Conservation (phyloP, 495 filamentous ascomycete species). For the Tirmania nivea region DNA sequence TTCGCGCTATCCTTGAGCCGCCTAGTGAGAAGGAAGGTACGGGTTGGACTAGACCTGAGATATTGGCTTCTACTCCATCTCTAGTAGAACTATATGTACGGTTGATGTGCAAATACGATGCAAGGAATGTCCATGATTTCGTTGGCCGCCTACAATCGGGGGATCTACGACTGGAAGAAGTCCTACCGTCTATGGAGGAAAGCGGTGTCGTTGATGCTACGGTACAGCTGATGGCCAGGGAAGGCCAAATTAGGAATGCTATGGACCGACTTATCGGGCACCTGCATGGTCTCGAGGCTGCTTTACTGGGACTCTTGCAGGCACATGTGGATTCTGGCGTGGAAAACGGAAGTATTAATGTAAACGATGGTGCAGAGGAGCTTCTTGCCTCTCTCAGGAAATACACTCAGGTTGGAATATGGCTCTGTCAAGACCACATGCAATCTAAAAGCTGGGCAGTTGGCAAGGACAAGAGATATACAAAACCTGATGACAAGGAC, state of each 20-base stretch:
- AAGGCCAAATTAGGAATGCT: conserved; percentile 63
- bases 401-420: conserved; percentile 75
- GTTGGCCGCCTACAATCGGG: conserved; percentile 56
- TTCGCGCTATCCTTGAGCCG: conserved; percentile 59
- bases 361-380: conserved; percentile 30
- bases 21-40: conserved; percentile 22
- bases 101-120: conserved; percentile 69
- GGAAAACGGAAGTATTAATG: conserved; percentile 30
- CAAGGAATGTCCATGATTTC: conserved; percentile 64
- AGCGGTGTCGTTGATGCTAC: conserved; percentile 83
- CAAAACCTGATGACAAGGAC: conserved; percentile 10
- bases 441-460: conserved; percentile 32
- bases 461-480: background rate
- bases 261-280: conserved; percentile 68
- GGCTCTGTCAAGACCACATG: conserved; percentile 83
- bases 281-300: conserved; percentile 53
- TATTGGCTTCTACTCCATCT: conserved; percentile 13
- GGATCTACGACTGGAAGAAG: conserved; percentile 56
- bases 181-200: conserved; percentile 71
- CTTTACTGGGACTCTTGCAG: conserved; percentile 53
- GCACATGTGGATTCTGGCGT: conserved; percentile 23
- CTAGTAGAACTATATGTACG: conserved; percentile 76
- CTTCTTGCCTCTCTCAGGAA: conserved; percentile 62
- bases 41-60: conserved; percentile 11
- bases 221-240: conserved; percentile 71